Percentiles rank a stretch among this genome's conserved stretches.
Evolutionary conservation across 2,329 filamentous ascomycete genomes (phyloP).

Genomic region (Fusarium caatingaense): DNA sequence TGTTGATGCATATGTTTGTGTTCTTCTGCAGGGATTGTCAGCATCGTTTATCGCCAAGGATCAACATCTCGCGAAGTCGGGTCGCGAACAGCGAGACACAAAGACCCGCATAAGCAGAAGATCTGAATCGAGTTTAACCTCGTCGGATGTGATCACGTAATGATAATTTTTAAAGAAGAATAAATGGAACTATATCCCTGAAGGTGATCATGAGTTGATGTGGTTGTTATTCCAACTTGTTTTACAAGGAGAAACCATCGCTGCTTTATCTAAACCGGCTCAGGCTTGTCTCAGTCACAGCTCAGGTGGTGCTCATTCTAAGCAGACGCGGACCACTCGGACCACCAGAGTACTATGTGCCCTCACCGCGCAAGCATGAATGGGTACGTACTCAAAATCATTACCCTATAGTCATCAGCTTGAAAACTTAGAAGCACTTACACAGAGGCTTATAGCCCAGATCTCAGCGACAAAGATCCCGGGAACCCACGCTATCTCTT

Average conservation of each 20-base stretch:
- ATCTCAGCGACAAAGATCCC: too few relatives aligned
- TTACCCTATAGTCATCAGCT: too few relatives aligned
- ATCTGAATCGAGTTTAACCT: neutral
- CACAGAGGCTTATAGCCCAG: too few relatives aligned
- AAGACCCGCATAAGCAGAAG: neutral
- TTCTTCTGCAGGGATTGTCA: neutral
- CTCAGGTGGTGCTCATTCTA: too few relatives aligned
- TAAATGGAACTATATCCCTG: neutral
- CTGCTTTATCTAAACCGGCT: too few relatives aligned
- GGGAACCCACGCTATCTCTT: too few relatives aligned
- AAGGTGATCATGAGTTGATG: neutral
- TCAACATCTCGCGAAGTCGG: neutral
- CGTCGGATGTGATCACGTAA: neutral
- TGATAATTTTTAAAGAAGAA: fast-evolving
- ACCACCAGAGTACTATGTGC: too few relatives aligned
- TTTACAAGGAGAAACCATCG: neutral
- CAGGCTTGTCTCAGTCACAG: too few relatives aligned
- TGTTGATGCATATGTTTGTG: fast-evolving
- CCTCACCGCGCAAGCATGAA: too few relatives aligned
- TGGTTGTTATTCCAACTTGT: neutral
- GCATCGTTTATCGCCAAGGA: neutral
- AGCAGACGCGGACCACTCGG: too few relatives aligned
- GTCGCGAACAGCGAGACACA: constrained; percentile 3
- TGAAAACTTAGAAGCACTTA: too few relatives aligned
- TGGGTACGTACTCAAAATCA: too few relatives aligned